phyloP scores from a whole-genome alignment of 2,329 filamentous ascomycete genomes.

The Fusarium tanahbumbuense region DNA sequence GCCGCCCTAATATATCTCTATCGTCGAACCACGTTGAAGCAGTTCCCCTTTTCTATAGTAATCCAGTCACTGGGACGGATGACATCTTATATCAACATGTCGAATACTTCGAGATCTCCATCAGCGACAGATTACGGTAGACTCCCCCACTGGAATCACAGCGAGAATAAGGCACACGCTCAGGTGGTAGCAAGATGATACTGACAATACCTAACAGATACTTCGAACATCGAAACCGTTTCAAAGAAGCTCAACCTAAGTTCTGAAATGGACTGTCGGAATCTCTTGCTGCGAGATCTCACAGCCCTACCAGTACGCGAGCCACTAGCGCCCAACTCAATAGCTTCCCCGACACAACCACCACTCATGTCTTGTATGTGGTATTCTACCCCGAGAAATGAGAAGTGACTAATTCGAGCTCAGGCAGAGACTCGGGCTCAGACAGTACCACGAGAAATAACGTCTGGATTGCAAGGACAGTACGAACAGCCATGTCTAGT shows the following conservation, averaged over 20 bases:
- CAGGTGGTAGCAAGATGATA: too few species aligned
- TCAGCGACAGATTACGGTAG: conserved; percentile 11
- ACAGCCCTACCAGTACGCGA: conserved; percentile 46
- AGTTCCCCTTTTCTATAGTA: too few species aligned
- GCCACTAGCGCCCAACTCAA: conserved; percentile 1
- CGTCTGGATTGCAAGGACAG: conserved; percentile 49
- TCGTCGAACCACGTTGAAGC: too few species aligned
- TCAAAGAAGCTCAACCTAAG: conserved; percentile 27
- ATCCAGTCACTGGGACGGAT: too few species aligned
- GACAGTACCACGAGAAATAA: conserved; percentile 43
- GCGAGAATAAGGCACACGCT: too few species aligned
- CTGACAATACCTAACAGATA: not conserved
- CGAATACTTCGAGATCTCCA: not conserved
- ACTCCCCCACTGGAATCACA: too few species aligned
- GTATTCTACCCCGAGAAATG: fast-evolving
- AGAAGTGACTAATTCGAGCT: not conserved
- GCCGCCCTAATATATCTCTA: too few species aligned
- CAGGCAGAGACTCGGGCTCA: not conserved
- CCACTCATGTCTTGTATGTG: conserved; percentile 30
- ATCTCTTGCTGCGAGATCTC: conserved; percentile 42
- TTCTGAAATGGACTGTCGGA: conserved; percentile 45
- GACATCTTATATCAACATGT: not conserved
- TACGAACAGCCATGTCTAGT: conserved; percentile 47
- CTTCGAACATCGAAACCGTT: not conserved
- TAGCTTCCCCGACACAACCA: conserved; percentile 9